Evolutionary conservation across 2,329 filamentous ascomycete genomes (phyloP).

Genomic region (Dendryphion nanum): DNA sequence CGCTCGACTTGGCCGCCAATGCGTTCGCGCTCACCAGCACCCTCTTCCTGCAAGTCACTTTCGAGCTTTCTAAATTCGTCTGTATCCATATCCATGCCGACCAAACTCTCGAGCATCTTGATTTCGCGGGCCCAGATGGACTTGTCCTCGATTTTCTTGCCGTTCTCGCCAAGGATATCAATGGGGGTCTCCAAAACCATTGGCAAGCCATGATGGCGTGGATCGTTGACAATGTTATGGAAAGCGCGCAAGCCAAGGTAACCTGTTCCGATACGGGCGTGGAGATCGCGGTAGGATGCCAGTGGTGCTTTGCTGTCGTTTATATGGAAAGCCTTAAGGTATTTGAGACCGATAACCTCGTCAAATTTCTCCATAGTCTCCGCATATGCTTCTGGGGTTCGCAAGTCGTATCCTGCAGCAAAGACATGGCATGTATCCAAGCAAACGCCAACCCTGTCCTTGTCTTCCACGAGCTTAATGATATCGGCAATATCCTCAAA

Average conservation of each 20-base stretch:
- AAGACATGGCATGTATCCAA: slow-evolving; percentile 97
- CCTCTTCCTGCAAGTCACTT: slow-evolving; percentile 63
- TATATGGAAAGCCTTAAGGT: slow-evolving; percentile 82
- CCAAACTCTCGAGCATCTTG: slow-evolving; percentile 84
- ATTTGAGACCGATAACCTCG: slow-evolving; percentile 70
- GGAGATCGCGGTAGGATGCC: slow-evolving; percentile 77
- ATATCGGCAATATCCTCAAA: slow-evolving; percentile 87
- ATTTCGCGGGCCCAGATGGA: slow-evolving; percentile 90
- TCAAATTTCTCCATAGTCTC: slow-evolving; percentile 76
- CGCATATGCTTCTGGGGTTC: slow-evolving; percentile 70
- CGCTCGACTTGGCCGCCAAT: slow-evolving; percentile 76
- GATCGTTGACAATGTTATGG: slow-evolving; percentile 84
- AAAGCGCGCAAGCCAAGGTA: slow-evolving; percentile 90
- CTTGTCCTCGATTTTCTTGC: slow-evolving; percentile 70
- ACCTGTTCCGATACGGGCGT: slow-evolving; percentile 94
- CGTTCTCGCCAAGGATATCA: slow-evolving; percentile 64
- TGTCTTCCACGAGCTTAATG: slow-evolving; percentile 76
- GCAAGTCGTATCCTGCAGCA: slow-evolving; percentile 87
- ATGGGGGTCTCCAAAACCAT: slow-evolving; percentile 98
- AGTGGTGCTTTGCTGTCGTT: slow-evolving; percentile 96
- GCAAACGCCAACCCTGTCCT: slow-evolving; percentile 84
- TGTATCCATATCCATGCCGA: slow-evolving; percentile 77
- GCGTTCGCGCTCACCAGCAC: slow-evolving; percentile 69
- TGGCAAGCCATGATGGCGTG: slow-evolving; percentile 72
- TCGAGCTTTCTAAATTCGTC: slow-evolving; percentile 70